Evolutionary conservation across 169 alveolate species (phyloP).

Genomic region (Plasmodium knowlesi): DNA sequence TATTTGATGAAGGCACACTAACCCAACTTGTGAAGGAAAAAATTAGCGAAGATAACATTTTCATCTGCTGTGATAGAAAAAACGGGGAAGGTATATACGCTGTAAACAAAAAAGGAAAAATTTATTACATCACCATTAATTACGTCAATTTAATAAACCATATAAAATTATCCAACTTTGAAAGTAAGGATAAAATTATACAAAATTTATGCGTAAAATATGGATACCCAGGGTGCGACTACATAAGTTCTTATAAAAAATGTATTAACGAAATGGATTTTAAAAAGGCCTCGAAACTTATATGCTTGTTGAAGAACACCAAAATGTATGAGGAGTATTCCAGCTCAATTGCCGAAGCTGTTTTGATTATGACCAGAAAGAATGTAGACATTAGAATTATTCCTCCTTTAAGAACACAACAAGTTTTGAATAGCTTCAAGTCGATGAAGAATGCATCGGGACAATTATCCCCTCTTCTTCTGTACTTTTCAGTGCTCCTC

Average conservation of each 20-base stretch:
- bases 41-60: constrained; percentile 74
- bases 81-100: constrained; percentile 75
- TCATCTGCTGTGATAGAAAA: constrained; percentile 72
- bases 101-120: constrained; percentile 73
- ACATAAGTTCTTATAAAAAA: constrained; percentile 65
- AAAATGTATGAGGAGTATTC: constrained; percentile 64
- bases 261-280: constrained; percentile 75
- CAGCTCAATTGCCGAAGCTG: constrained; percentile 51
- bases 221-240: constrained; percentile 77
- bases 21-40: constrained; percentile 51
- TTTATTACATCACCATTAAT: constrained; percentile 59
- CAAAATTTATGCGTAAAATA: constrained; percentile 54
- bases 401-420: constrained; percentile 71
- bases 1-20: constrained; percentile 81
- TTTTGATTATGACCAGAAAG: constrained; percentile 60
- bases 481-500: constrained; percentile 97
- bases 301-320: constrained; percentile 63
- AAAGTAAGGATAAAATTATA: constrained; percentile 54
- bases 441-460: constrained; percentile 55
- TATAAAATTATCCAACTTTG: constrained; percentile 52
- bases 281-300: constrained; percentile 72
- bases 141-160: constrained; percentile 27
- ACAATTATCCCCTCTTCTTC: constrained; percentile 91
- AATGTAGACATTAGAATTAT: constrained; percentile 61
- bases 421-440: constrained; percentile 71